Percentiles rank a stretch among this genome's conserved stretches.
Evolutionary conservation across 345 rosid species (phyloP).

Genomic region (Euphorbia pulcherrima): DNA sequence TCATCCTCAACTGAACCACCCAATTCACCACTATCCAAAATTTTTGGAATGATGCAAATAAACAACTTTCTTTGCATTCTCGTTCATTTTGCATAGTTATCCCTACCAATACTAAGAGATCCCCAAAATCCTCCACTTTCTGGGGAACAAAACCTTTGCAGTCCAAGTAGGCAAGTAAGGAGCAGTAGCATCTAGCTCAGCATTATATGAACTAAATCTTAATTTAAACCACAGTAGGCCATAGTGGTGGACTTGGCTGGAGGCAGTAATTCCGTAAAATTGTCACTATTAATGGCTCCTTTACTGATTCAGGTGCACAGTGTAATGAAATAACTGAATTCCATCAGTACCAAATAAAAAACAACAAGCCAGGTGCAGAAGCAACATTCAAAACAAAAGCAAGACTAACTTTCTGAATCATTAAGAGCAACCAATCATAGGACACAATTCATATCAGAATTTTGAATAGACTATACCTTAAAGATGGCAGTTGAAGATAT

Average conservation of each 20-base stretch:
- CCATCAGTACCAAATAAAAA: too few relatives aligned
- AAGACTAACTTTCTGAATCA: too few relatives aligned
- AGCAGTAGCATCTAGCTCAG: conserved; percentile 32
- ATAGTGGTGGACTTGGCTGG: conserved; percentile 53
- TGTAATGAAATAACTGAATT: too few relatives aligned
- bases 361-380: too few relatives aligned
- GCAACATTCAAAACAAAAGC: too few relatives aligned
- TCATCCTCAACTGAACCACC: conserved; percentile 39
- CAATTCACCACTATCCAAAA: conserved; percentile 45
- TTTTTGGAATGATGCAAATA: conserved; percentile 76
- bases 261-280: conserved; percentile 68
- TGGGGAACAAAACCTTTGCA: conserved; percentile 75
- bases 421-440: too few relatives aligned
- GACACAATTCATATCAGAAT: too few relatives aligned
- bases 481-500: too few relatives aligned
- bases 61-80: conserved; percentile 67
- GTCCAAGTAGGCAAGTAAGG: conserved; percentile 59
- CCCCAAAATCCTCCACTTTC: conserved; percentile 85
- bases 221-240: conserved; percentile 75
- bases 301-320: neutral
- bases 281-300: conserved; percentile 32
- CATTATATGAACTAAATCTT: conserved; percentile 46
- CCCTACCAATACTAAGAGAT: conserved; percentile 83
- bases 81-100: conserved; percentile 50
- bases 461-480: too few relatives aligned